Percentiles rank a stretch among this genome's conserved stretches.
phyloP scores from a whole-genome alignment of 164 flowering plant species.

The Magnolia officinalis region DNA sequence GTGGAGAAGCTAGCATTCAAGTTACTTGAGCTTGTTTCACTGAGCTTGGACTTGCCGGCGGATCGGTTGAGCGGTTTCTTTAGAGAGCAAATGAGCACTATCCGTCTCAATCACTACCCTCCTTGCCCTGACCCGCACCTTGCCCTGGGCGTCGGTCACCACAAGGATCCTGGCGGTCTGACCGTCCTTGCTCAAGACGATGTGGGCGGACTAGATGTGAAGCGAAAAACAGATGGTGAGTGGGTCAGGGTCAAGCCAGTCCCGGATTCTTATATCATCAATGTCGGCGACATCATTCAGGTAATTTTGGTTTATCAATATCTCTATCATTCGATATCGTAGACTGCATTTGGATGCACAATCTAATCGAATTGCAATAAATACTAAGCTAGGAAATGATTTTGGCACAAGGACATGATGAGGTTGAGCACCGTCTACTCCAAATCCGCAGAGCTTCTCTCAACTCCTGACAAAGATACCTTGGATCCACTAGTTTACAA shows the following conservation, averaged over 20 bases:
- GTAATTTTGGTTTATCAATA: conserved; percentile 19
- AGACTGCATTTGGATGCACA: not conserved
- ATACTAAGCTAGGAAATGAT: too few species aligned
- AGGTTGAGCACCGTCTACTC: too few species aligned
- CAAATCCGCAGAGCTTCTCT: too few species aligned
- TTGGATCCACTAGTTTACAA: too few species aligned
- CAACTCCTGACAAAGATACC: too few species aligned
- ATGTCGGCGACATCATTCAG: conserved; percentile 56
- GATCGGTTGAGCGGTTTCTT: conserved; percentile 28
- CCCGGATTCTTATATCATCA: conserved; percentile 46
- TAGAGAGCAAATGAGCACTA: conserved; percentile 28
- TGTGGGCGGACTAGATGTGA: conserved; percentile 43
- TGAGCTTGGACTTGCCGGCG: conserved; percentile 27
- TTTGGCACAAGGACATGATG: too few species aligned
- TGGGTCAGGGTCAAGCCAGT: conserved; percentile 47
- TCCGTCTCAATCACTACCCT: conserved; percentile 41
- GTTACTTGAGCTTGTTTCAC: conserved; percentile 26
- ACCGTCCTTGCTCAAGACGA: conserved; percentile 36
- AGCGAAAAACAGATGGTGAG: conserved; percentile 41
- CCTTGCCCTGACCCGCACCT: conserved; percentile 36
- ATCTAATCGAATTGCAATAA: not conserved
- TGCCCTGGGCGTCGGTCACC: conserved; percentile 39
- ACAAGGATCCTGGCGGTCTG: conserved; percentile 37
- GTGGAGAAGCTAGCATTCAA: conserved; percentile 24
- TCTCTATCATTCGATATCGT: not conserved